phyloP scores from a whole-genome alignment of 1,284 basidiomycete species.

The Cutaneotrichosporon arboriforme region DNA sequence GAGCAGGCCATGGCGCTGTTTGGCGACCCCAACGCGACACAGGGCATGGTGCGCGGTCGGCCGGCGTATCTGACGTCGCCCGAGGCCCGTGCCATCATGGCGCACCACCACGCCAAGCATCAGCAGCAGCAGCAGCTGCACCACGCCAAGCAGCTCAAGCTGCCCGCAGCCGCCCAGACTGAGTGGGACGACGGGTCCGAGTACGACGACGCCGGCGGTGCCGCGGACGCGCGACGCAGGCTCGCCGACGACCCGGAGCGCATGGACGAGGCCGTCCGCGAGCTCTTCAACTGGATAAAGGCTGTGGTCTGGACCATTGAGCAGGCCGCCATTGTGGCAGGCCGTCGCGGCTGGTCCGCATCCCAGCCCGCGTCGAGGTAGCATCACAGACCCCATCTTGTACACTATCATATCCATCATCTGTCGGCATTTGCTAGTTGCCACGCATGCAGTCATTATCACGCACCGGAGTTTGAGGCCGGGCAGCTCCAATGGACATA shows the following conservation, averaged over 20 bases:
- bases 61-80: background rate
- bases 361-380: background rate
- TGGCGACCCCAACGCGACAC: background rate
- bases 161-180: background rate
- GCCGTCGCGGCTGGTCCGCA: conserved; percentile 23
- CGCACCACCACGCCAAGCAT: background rate
- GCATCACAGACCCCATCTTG: no score
- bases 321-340: conserved; percentile 45
- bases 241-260: conserved; percentile 40
- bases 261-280: conserved; percentile 43
- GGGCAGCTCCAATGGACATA: no score
- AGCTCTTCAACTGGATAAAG: conserved; percentile 49
- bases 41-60: background rate
- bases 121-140: background rate
- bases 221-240: conserved; percentile 10
- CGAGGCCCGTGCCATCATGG: background rate
- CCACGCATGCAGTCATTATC: no score
- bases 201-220: background rate
- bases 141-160: background rate
- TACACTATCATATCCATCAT: no score
- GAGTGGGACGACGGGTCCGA: background rate
- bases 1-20: conserved; percentile 1
- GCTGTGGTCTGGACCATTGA: conserved; percentile 48
- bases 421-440: no score
- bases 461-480: no score